Evolutionary conservation across 306 rosid species (phyloP), one percentile per base, ranked within the genome.

Genomic region (Fragaria vesca): DNA sequence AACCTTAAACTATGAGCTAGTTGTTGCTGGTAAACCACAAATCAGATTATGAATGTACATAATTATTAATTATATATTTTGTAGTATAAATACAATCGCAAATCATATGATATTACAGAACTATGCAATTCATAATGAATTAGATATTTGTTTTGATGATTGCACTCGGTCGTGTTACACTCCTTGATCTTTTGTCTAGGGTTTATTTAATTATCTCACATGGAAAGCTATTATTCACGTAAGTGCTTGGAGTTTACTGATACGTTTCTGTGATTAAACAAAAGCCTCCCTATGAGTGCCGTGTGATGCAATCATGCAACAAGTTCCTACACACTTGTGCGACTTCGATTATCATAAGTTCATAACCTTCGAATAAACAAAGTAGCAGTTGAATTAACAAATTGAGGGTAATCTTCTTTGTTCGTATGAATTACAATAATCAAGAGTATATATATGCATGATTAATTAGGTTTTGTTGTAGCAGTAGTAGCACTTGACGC

Each of bases 231-330:
- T 55, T 12, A 60, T 60, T 61, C 38, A 28, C 5, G 18, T 5
- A 60, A 24, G 66, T 26, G 32, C 66, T 26, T 12, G 38, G 3
- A 60, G 38, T 60, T 60, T 26, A 26, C 32, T 61, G 17, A 60
- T 60, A 0, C 66, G 34, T 60, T 60, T 26, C 12, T 1, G 1
- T 12, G 9, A 55, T 6, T n/a, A 55, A 55, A 9, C 16, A 48
- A 8, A 8, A 55, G 8, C 9, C 21, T 7, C 1, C 12, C 12
- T 7, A 7, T 0, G 18, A 9, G 34, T 26, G 38, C 66, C 66
- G 38, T 16, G 43, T 63, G n/a, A 63, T 63, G 43, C 69, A 63
- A 63, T 32, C 69, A 16, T 63, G 69, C 69, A 63, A 16, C n/a
- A 61, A 61, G 66, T 4, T 26, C 66, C 17, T 60, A 4, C 17